phyloP scores from a whole-genome alignment of 2,329 filamentous ascomycete genomes.

The Aureobasidium leucospermi region DNA sequence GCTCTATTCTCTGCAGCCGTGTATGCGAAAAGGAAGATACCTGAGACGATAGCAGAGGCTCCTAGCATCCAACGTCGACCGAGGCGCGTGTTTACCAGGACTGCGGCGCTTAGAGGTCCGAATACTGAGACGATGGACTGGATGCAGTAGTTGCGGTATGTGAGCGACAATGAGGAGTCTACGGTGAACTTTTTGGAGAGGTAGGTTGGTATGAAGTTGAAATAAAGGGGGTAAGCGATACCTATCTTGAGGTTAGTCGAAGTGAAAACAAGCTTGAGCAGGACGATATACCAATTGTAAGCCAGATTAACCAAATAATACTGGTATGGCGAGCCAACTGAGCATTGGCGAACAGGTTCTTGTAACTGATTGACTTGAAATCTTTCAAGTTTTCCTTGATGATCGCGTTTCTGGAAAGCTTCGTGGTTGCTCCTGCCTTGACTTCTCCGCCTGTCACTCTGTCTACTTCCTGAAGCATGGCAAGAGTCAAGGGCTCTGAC shows the following conservation, averaged over 20 bases:
- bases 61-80: background rate
- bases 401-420: background rate
- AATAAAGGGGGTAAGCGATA: background rate
- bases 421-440: background rate
- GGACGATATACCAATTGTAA: background rate
- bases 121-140: background rate
- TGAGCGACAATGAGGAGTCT: background rate
- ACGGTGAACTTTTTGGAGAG: background rate
- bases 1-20: background rate
- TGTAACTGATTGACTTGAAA: background rate
- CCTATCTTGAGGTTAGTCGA: background rate
- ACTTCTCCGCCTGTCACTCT: background rate
- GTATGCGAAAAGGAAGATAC: background rate
- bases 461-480: background rate
- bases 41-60: background rate
- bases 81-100: background rate
- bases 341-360: background rate
- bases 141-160: background rate
- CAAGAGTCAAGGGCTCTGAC: background rate
- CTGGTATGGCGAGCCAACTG: background rate
- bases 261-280: background rate
- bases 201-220: slow-evolving; percentile 3
- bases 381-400: background rate
- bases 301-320: background rate
- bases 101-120: background rate